Evolutionary conservation across 2,329 filamentous ascomycete genomes (phyloP), one percentile per base, ranked within the genome.

Genomic region (Raffaelea deltoideospora): DNA sequence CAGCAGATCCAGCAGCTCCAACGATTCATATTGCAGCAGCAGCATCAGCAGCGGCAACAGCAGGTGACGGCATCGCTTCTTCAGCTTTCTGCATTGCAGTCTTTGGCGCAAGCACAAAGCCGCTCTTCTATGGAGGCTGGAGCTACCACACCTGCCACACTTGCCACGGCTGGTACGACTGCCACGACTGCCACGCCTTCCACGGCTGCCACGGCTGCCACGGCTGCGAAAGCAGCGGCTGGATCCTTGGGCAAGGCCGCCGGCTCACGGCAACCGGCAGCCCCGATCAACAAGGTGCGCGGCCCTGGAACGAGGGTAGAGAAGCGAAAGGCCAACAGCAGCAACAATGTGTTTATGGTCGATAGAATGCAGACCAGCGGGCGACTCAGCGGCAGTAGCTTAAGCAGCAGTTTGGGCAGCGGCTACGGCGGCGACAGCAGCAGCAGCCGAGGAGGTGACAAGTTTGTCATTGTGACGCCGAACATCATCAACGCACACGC

Each of bases 401-500:
- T n/a, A n/a, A n/a, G n/a, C n/a, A n/a, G n/a, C n/a, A n/a, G n/a
- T n/a, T n/a, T n/a, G n/a, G n/a, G n/a, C n/a, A n/a, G n/a, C n/a
- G n/a, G n/a, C n/a, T n/a, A n/a, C n/a, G n/a, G n/a, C n/a, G n/a
- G n/a, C n/a, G n/a, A n/a, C n/a, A 40, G 43, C 23, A 37, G 33
- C 36, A 42, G 37, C 27, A 48, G 56, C 24, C n/a, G n/a, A n/a
- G n/a, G n/a, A n/a, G 47, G 55, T 17, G 60, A 58, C 46, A 67
- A 66, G 38, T 71, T 72, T 47, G 60, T 72, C 46, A 67, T 72
- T 40, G 60, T 72, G 37, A 72, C 67, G 2, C 67, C 68, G 4
- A 63, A 59, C 28, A 63, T 64, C 19, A 69, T 72, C 50, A 62
- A 57, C 44, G 62, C 64, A n/a, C 60, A 64, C 37, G 58, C 60